Evolutionary conservation across 73 alveolate species (phyloP), one percentile per base, ranked within the genome.

Genomic region (Tetrahymena thermophila): DNA sequence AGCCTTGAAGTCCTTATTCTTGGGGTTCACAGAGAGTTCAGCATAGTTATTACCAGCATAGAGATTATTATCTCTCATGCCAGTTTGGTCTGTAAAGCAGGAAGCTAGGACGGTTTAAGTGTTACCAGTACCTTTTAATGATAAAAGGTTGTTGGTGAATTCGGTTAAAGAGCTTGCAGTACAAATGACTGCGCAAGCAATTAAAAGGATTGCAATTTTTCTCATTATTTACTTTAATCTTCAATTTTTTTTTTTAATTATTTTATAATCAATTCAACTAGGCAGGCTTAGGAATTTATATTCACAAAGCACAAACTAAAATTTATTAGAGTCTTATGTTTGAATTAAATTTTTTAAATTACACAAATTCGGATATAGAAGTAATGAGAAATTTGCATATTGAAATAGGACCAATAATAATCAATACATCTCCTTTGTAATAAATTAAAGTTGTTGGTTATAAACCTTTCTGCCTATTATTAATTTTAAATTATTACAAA

Each of bases 11-110:
- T 97, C 98, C 94, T 94, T 96, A 35, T 84, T 55, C 10, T 85
- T 6, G 0, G 50, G 83, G 58, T 97, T 84, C 17, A 34, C 94
- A 34, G 98, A 97, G 94, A 96, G 95, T 96, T 97, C 98, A 35
- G 98, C 98, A 97, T 97, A 97, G 31, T 21, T 85, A 35, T 96
- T 96, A 17, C 98, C 98, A 94, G 96, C 98, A 96, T 96, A 94
- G 0, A 96, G 97, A 21, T 96, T 93, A 93, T 96, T 96, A 85
- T 94, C 96, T 50, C 97, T 96, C 43, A 34, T 35, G 19, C 98
- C 98, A 35, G 56, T 95, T 95, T 42, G 44, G 94, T 96, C 98
- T 31, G 56, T 43, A 57, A 96, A 96, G 25, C 71, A 56, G 15
- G 98, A 95, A 13, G 96, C 97, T 85, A 96, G 94, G 7, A 96